A percentile compares a stretch with the other conserved stretches of the same genome.
phyloP scores from a whole-genome alignment of 441 rosid species.

The Erodium chrysanthum region DNA sequence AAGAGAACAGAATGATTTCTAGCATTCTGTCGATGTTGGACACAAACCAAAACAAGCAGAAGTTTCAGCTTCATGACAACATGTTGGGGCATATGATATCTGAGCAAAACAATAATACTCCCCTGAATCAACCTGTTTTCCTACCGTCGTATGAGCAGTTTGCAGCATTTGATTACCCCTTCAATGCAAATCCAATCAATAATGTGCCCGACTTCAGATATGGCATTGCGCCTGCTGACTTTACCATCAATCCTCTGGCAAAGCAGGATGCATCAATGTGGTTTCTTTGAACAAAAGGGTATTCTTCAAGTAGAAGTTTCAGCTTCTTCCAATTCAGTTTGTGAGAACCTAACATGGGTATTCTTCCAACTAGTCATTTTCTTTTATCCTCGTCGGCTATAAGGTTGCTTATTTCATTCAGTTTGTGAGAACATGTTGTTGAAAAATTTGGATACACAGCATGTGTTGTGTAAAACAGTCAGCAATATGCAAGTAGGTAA shows the following conservation, averaged over 20 bases:
- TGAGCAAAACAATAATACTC: conserved; percentile 35
- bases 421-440: too few species aligned
- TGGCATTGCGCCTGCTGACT: conserved; percentile 40
- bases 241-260: conserved; percentile 33
- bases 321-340: too few species aligned
- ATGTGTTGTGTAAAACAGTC: not conserved
- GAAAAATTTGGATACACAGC: not conserved
- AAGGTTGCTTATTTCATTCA: conserved; percentile 13
- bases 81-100: conserved; percentile 35
- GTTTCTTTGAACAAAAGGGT: conserved; percentile 26
- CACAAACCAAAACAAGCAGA: conserved; percentile 32
- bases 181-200: conserved; percentile 21
- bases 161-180: conserved; percentile 36
- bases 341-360: too few species aligned
- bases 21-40: conserved; percentile 73
- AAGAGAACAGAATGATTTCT: conserved; percentile 64
- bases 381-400: not conserved
- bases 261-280: conserved; percentile 58
- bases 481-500: not conserved
- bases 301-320: too few species aligned
- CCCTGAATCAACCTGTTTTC: conserved; percentile 31
- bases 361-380: not conserved
- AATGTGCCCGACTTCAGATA: conserved; percentile 30
- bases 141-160: conserved; percentile 37
- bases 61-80: conserved; percentile 40